Evolutionary conservation across 2,329 filamentous ascomycete species (phyloP), one percentile per base, ranked within the genome.

Genomic region (Trichoderma sp.): DNA sequence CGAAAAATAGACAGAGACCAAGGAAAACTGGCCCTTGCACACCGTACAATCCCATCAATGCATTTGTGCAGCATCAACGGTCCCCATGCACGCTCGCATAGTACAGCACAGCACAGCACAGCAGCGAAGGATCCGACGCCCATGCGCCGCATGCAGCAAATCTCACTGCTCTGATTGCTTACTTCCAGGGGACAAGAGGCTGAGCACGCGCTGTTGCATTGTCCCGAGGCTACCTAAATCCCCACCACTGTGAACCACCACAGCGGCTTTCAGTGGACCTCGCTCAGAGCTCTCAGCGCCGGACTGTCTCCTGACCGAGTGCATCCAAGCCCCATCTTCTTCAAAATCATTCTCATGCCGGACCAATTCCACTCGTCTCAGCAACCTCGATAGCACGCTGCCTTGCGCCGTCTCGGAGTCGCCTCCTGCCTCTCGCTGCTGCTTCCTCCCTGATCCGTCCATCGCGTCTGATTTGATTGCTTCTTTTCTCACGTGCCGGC

Each of bases 211-310:
- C 53, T 59, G 64, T 35, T 35, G 32, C 10, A 56, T 50, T 66
- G 54, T 37, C 45, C 64, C 64, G 64, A 66, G 64, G 64, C 64
- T 66, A n/a, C 64, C 64, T 50, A 35, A 58, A 66, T 66, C 63
- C 63, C 63, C 63, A 65, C 63, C 37, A 35, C 39, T n/a, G 15
- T 45, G 52, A 5, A 35, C 59, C 59, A 39, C 52, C 54, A 59
- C 42, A 66, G 53, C 42, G 22, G 27, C 64, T 27, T 66, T 58
- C 64, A 58, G 64, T 59, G 64, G 64, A 42, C 32, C 32, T 32
- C 39, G 50, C 64, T 19, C 39, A 58, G 37, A 50, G 64, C 53
- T 58, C 45, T 58, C 64, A 66, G 54, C 53, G 54, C 45, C 15
- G 45, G 48, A 64, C 57, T 48, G 15, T 37, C 60, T 66, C 64